Base-by-base conservation (phyloP, 176 grass and related monocot genomes). In the Eragrostis nindensis region DNA sequence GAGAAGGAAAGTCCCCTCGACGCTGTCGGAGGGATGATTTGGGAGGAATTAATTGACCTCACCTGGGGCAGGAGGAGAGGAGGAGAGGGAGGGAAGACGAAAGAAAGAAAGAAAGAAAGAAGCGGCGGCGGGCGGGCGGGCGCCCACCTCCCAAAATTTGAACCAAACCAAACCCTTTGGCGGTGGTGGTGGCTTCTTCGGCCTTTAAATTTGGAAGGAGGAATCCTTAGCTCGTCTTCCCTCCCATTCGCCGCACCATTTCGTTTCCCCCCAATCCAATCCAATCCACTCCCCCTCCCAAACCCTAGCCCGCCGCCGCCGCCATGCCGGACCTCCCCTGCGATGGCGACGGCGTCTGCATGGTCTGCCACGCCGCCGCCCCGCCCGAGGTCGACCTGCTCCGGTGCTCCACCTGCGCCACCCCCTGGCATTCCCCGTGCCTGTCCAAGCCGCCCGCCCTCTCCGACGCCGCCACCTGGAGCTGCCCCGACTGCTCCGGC, bases 331-430 rank as follows among this genome's bases (percentile, higher is more conserved):
- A 98, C 73, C 92, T 98, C 61, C 95, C 95, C 14, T 94, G 90
- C 83, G 92, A 98, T 74, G 95, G 95, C 8, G 95, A 98, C 11
- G 95, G 92, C 43, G 78, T 87, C 30, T 98, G 95, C 83, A 94
- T 98, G 92, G 81, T 81, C 3, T 98, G 95, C 92, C 75, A 76
- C 59, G 77, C 66, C 4, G 62, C 75, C 49, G 5, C 41, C 0
- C 83, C 83, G 18, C 64, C 87, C 11, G 93, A 88, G 85, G 87
- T 87, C 1, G 95, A 98, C 27, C 48, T 90, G 18, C 54, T 98
- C 22, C 61, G 48, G 4, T 98, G 95, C 72, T 24, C 78, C 81
- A 98, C 86, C 70, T 98, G 95, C 83, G 90, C 87, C 41, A 92
- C 95, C 38, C 92, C 92, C 0, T 98, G 95, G 95, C 95, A 98